Conservation (phyloP, 2,329 filamentous ascomycete species). For the Stachybotrys chlorohalonatus region DNA sequence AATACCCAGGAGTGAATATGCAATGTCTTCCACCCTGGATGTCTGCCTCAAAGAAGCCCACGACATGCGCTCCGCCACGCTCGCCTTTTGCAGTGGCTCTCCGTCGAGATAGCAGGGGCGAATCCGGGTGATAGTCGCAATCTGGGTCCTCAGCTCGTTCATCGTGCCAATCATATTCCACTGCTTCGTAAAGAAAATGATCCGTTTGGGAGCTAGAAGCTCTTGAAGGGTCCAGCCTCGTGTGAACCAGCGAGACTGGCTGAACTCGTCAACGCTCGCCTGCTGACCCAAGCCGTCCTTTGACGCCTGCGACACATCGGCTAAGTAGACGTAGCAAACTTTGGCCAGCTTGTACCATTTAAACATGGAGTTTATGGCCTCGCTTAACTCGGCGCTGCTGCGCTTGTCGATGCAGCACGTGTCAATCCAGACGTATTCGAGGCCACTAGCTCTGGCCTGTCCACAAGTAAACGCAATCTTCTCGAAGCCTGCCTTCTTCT, state of each 20-base stretch:
- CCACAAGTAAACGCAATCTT: conserved; percentile 8
- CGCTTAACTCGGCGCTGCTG: conserved; percentile 12
- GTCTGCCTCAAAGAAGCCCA: conserved; percentile 10
- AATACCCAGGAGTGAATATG: conserved; percentile 12
- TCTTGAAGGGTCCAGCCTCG: conserved; percentile 18
- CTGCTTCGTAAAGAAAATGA: conserved; percentile 12
- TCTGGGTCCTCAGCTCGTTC: background rate
- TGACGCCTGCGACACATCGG: conserved; percentile 5
- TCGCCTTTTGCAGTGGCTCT: background rate
- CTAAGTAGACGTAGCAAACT: conserved; percentile 14
- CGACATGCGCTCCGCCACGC: conserved; percentile 9
- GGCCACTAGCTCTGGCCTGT: conserved; percentile 5
- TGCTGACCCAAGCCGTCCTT: background rate
- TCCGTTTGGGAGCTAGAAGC: conserved; percentile 11
- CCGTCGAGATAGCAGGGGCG: background rate
- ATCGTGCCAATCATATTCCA: conserved; percentile 6
- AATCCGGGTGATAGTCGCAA: background rate
- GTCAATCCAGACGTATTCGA: conserved; percentile 14
- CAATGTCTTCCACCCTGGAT: conserved; percentile 10
- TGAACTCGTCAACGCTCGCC: conserved; percentile 3
- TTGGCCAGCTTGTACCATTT: conserved; percentile 10
- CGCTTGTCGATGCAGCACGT: conserved; percentile 16
- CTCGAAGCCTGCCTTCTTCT: conserved; percentile 7
- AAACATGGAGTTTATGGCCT: conserved; percentile 2
- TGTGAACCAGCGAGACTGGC: conserved; percentile 13